Conservation (phyloP, 805 yeast genomes). For the Ogataea neopini region DNA sequence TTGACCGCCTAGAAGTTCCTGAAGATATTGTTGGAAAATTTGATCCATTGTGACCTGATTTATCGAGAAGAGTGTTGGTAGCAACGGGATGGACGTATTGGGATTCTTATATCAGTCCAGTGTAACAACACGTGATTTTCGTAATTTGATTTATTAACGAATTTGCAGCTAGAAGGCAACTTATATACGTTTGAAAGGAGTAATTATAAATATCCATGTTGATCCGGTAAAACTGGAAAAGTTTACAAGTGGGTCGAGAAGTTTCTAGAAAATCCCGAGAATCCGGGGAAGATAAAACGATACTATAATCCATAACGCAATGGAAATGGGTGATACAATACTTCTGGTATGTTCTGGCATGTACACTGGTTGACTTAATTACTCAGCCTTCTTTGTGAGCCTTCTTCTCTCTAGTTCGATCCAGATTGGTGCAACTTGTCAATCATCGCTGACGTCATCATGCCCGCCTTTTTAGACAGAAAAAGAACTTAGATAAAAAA, state of each 20-base stretch:
- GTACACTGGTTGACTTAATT: too few relatives aligned
- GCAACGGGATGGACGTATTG: too few relatives aligned
- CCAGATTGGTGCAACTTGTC: too few relatives aligned
- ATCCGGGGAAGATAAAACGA: not conserved
- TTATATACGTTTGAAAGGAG: not conserved
- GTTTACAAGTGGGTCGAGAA: not conserved
- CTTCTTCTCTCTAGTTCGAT: too few relatives aligned
- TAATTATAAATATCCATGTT: not conserved
- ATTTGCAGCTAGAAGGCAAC: not conserved
- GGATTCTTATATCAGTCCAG: not conserved
- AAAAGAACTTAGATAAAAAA: too few relatives aligned
- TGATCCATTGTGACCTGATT: constrained; percentile 17
- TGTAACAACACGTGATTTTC: not conserved
- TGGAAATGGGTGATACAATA: not conserved
- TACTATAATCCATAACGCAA: not conserved
- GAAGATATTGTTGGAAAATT: constrained; percentile 20
- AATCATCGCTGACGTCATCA: not conserved
- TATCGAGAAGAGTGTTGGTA: too few relatives aligned
- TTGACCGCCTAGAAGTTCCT: constrained; percentile 20
- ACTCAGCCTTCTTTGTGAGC: too few relatives aligned
- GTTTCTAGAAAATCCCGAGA: constrained; percentile 2
- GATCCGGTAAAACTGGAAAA: too few relatives aligned
- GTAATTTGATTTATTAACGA: too few relatives aligned
- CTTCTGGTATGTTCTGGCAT: not conserved
- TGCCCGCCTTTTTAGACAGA: too few relatives aligned